Base-by-base conservation (phyloP, 2,329 filamentous ascomycete genomes). In the Pseudodiploospora longispora region DNA sequence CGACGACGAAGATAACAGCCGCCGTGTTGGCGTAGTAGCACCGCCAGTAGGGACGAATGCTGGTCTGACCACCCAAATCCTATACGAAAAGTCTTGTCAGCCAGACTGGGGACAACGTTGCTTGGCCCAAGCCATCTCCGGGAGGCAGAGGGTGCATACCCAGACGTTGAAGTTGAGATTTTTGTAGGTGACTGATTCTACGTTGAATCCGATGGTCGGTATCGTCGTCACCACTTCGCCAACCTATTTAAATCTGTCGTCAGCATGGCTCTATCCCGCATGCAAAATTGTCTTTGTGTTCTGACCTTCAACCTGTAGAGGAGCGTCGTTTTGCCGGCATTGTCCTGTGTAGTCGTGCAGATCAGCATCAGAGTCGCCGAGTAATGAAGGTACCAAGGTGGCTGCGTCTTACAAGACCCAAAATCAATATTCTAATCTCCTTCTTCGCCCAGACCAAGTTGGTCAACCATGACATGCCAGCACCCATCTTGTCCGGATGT, bases 11-110 rank as follows among this genome's bases (percentile, higher is more conserved):
- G 59, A 98, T 91, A 54, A 98, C 93, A 12, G 93, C 93, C 30
- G 93, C 91, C 1, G 93, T 98, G 72, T 98, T 97, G 62, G 90
- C 88, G 63, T 97, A 98, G 76, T 98, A 98, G 72, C 93, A 98
- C 65, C 93, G 81, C 93, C 93, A 98, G 73, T 98, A 98, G 2
- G 93, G 93, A 54, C 93, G 81, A 64, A 98, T 98, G 55, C 86
- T 94, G n/a, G 93, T 98, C 74, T 98, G 93, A 34, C 93, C 93
- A 60, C 93, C 91, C 39, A 97, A 76, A 71, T 97, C 91, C 83
- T 87, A 54, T 41, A 43, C 41, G 30, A 45, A 36, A 40, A 33
- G 44, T 47, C 33, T 45, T 41, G 43, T 52, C 41, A 54, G 53
- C 32, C 33, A 38, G 36, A n/a, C 19, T 30, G 30, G 31, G 9